A percentile compares a stretch with the other conserved stretches of the same genome.
These are phyloP conservation scores for Melampsora larici-populina DNA, from an alignment of 1,284 basidiomycete species.

Conservation along the genomic window DNA sequence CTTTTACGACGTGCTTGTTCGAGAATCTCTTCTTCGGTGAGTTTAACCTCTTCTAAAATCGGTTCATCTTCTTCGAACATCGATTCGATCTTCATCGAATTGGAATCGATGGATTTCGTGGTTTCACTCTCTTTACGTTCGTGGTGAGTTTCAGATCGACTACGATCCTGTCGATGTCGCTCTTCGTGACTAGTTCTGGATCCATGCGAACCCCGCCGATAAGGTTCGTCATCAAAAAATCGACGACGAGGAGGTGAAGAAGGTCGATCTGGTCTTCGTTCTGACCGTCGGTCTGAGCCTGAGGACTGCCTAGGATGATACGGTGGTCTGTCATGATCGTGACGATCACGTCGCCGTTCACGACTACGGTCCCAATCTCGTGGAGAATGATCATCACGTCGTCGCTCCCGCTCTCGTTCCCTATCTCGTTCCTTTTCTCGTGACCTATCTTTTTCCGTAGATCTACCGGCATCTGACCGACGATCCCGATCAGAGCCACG, in stretches of 20 bases:
- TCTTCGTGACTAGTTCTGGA: background rate
- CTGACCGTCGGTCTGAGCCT: background rate
- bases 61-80: constrained; percentile 9
- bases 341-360: constrained; percentile 25
- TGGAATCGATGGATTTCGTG: background rate
- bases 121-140: background rate
- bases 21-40: constrained; percentile 40
- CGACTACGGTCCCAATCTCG: constrained; percentile 17
- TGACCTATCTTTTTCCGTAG: constrained; percentile 11
- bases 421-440: background rate
- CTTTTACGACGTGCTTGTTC: constrained; percentile 44
- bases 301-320: background rate
- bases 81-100: background rate
- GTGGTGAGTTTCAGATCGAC: background rate
- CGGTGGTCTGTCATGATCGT: constrained; percentile 11
- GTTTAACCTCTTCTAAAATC: constrained; percentile 5
- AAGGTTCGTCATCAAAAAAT: background rate
- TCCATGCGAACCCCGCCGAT: background rate
- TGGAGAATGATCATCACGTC: background rate
- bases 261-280: background rate
- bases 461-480: background rate
- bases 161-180: background rate
- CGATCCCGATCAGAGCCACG: constrained; percentile 7
- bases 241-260: background rate
- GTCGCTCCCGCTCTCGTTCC: constrained; percentile 19